Conservation (phyloP, 2,329 filamentous ascomycete species). For the Cytospora chrysosperma region DNA sequence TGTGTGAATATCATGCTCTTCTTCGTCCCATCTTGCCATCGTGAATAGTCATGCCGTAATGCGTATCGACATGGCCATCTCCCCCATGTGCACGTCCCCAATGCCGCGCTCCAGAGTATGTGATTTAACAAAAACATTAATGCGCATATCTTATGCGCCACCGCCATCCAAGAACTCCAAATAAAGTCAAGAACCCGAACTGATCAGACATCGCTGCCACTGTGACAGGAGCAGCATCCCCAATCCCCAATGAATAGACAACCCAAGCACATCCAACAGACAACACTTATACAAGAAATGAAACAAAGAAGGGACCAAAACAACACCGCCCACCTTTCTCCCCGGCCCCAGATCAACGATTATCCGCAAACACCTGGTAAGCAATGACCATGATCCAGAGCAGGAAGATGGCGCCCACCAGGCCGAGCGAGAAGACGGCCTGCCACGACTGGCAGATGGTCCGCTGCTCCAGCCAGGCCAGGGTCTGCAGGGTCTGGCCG, state of each 20-base stretch:
- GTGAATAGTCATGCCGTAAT: not conserved
- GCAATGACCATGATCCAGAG: slow-evolving; percentile 70
- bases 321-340: not conserved
- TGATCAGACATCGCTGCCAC: not conserved
- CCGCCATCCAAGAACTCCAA: not conserved
- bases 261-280: too few relatives aligned
- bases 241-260: not conserved
- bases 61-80: not conserved
- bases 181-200: not conserved
- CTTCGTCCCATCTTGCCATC: not conserved
- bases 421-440: slow-evolving; percentile 60
- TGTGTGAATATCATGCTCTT: not conserved
- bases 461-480: slow-evolving; percentile 64
- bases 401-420: slow-evolving; percentile 60
- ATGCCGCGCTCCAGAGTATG: not conserved
- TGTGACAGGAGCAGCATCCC: not conserved
- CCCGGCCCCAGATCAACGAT: slow-evolving; percentile 22
- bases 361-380: slow-evolving; percentile 58
- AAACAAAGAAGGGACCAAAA: too few relatives aligned
- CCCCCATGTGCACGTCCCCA: fast-evolving
- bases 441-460: slow-evolving; percentile 66
- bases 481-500: slow-evolving; percentile 52
- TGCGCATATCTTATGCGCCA: not conserved
- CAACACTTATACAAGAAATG: not conserved
- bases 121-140: not conserved